Percentiles rank a stretch among this genome's conserved stretches.
Conservation (phyloP, 202 grass and related monocot genomes). For the Elaeis oleifera region DNA sequence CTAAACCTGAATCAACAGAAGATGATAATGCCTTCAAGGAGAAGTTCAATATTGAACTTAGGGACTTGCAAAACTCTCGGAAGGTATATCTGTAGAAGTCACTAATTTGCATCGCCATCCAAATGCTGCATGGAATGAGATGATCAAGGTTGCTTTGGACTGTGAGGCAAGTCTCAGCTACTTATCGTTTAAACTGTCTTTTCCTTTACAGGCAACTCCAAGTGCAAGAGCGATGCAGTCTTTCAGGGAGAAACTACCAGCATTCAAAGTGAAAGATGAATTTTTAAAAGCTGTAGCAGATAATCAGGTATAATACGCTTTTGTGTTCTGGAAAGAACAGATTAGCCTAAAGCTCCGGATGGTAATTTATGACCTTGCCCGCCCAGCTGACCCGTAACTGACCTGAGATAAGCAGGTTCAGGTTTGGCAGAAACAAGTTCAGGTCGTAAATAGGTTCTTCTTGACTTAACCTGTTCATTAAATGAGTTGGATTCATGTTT, state of each 20-base stretch:
- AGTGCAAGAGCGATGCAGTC: conserved; percentile 67
- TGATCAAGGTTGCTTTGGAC: neutral
- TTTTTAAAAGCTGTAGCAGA: conserved; percentile 68
- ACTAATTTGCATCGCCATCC: neutral
- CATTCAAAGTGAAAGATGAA: conserved; percentile 64
- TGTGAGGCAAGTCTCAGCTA: no score
- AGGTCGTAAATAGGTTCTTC: no score
- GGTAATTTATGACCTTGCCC: no score
- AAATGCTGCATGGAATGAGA: neutral
- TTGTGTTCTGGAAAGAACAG: neutral
- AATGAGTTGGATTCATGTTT: no score
- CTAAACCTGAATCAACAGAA: conserved; percentile 34
- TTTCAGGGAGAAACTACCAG: conserved; percentile 85
- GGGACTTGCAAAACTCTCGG: conserved; percentile 67
- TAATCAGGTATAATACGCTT: conserved; percentile 58
- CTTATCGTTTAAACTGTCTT: neutral
- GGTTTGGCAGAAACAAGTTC: no score
- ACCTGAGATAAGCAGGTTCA: no score
- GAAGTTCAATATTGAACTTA: conserved; percentile 64
- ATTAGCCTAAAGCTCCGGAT: no score
- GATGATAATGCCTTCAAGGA: conserved; percentile 34
- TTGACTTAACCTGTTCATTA: no score
- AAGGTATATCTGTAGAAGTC: conserved; percentile 40
- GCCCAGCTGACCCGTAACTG: no score
- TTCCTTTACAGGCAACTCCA: conserved; percentile 42